These are phyloP conservation scores for Lojkania enalia DNA, from an alignment of 2,329 filamentous ascomycete genomes.

Conservation along the genomic window DNA sequence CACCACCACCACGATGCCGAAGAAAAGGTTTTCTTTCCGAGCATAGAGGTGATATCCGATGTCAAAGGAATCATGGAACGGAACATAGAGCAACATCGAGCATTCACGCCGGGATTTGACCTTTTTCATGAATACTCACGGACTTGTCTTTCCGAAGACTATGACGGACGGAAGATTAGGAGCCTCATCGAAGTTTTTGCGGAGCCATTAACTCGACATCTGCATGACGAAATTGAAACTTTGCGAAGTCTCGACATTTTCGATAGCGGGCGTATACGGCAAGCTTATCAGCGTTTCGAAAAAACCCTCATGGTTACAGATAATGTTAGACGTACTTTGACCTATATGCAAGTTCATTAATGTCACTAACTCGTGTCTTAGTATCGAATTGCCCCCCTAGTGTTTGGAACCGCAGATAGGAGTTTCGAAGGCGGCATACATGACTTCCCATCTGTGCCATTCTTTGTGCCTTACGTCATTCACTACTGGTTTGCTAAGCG, in stretches of 20 bases:
- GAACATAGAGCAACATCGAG: slow-evolving; percentile 59
- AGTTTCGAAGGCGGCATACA: slow-evolving; percentile 39
- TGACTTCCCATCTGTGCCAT: slow-evolving; percentile 40
- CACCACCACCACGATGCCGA: slow-evolving; percentile 66
- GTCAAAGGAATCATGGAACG: slow-evolving; percentile 57
- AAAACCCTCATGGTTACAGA: slow-evolving; percentile 36
- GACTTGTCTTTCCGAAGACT: slow-evolving; percentile 14
- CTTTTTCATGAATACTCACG: slow-evolving; percentile 28
- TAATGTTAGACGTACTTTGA: slow-evolving; percentile 22
- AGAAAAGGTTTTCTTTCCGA: slow-evolving; percentile 60
- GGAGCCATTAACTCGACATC: slow-evolving; percentile 17
- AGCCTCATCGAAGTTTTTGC: slow-evolving; percentile 24
- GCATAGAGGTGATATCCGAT: slow-evolving; percentile 56
- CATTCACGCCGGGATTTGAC: slow-evolving; percentile 58
- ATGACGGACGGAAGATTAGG: slow-evolving; percentile 15
- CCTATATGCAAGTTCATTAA: slow-evolving; percentile 3
- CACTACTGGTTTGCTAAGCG: slow-evolving; percentile 35
- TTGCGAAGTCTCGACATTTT: slow-evolving; percentile 20
- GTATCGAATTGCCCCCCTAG: slow-evolving; percentile 37
- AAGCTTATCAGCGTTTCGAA: slow-evolving; percentile 30
- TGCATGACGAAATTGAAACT: slow-evolving; percentile 26
- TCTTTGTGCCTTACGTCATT: slow-evolving; percentile 42
- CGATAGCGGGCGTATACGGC: slow-evolving; percentile 20
- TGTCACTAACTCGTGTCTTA: slow-evolving; percentile 17
- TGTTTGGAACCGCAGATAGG: slow-evolving; percentile 42